Conservation (phyloP, 2,329 filamentous ascomycete species). For the Neofusicoccum sp. region DNA sequence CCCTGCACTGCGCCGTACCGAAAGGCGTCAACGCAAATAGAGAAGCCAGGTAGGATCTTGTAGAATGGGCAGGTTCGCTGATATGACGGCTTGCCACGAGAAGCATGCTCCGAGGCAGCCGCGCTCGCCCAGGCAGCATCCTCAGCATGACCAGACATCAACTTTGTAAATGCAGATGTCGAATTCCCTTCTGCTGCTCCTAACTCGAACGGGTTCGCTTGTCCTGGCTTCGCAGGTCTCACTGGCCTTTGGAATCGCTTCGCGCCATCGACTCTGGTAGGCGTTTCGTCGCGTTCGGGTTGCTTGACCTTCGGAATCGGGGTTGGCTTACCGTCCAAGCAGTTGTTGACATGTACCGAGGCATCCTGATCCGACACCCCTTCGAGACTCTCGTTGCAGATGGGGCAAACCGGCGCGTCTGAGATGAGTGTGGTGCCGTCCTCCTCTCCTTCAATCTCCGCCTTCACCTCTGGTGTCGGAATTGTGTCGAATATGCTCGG, state of each 20-base stretch:
- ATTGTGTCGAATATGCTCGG: constrained; percentile 57
- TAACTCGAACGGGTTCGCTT: constrained; percentile 72
- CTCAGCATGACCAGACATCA: constrained; percentile 92
- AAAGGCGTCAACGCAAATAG: constrained; percentile 93
- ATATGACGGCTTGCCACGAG: constrained; percentile 81
- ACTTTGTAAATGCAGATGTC: constrained; percentile 81
- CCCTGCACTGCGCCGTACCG: constrained; percentile 90
- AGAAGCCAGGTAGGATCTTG: constrained; percentile 93
- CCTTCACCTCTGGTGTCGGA: constrained; percentile 29
- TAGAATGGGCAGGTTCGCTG: constrained; percentile 95
- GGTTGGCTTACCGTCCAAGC: constrained; percentile 77
- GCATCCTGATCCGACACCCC: constrained; percentile 62
- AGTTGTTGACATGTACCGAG: constrained; percentile 85
- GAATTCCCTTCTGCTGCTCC: constrained; percentile 52
- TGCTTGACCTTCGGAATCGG: constrained; percentile 46
- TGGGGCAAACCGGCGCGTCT: constrained; percentile 61
- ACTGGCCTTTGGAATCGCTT: constrained; percentile 66
- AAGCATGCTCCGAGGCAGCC: constrained; percentile 72
- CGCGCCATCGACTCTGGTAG: constrained; percentile 23
- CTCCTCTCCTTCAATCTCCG: constrained; percentile 5
- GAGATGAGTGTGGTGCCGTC: constrained; percentile 7
- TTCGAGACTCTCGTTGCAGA: constrained; percentile 67
- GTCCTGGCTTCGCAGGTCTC: constrained; percentile 69
- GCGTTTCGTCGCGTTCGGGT: constrained; percentile 9
- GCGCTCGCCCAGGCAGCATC: constrained; percentile 86